These are phyloP conservation scores for Gastrodia elata DNA, from an alignment of 106 monocot species.

Conservation along the genomic window DNA sequence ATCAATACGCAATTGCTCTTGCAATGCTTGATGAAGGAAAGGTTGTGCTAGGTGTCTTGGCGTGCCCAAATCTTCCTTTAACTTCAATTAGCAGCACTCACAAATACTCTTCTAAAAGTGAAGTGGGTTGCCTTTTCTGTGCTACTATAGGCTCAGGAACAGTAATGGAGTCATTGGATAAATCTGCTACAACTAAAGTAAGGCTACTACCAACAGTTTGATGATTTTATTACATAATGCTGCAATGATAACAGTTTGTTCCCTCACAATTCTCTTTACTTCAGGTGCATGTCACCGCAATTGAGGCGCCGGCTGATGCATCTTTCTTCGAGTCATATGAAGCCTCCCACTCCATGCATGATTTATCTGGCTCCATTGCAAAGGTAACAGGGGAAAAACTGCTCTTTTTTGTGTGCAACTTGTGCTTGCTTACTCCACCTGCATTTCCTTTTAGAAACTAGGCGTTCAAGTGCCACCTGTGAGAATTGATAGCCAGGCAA, in stretches of 20 bases:
- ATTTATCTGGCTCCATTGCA: constrained; percentile 73
- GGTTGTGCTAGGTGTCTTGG: constrained; percentile 83
- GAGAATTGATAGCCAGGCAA: constrained; percentile 98
- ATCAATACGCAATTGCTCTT: constrained; percentile 96
- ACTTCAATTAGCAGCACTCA: constrained; percentile 22
- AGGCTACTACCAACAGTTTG: constrained; percentile 25
- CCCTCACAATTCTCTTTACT: background rate
- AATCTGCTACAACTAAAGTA: constrained; percentile 38
- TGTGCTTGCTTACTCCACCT: background rate
- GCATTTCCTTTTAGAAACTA: constrained; percentile 57
- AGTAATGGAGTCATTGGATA: constrained; percentile 55
- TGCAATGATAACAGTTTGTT: background rate
- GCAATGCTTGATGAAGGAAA: constrained; percentile 82
- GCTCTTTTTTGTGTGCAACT: background rate
- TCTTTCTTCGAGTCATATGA: constrained; percentile 96
- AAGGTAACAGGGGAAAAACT: constrained; percentile 28
- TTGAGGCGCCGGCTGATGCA: constrained; percentile 68
- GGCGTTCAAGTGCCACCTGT: constrained; percentile 84
- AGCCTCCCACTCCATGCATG: constrained; percentile 89
- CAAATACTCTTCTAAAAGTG: constrained; percentile 6
- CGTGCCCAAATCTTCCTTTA: constrained; percentile 91
- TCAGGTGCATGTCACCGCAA: constrained; percentile 63
- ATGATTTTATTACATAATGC: background rate
- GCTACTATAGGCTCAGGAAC: constrained; percentile 72
- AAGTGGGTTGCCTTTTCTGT: constrained; percentile 88